Evolutionary conservation across 2,329 filamentous ascomycete species (phyloP), one percentile per base, ranked within the genome.

Genomic region (Penicillium sp.): DNA sequence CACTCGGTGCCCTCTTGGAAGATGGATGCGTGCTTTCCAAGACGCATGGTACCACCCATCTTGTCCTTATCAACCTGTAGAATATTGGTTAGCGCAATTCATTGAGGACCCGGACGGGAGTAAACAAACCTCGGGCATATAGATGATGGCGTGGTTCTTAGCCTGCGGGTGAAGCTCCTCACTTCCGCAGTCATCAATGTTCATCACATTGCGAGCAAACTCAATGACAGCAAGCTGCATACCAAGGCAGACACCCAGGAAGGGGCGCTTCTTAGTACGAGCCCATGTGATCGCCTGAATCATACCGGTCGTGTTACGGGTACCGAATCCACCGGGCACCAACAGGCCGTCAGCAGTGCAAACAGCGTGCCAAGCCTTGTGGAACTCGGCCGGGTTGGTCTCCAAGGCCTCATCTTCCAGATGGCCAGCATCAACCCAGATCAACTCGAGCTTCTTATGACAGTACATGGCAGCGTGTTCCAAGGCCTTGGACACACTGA

Each of bases 211-310:
- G 45, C 93, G 87, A 1, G 93, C 92, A 69, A 87, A 92, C 77
- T 98, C 93, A 68, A 97, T 90, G 51, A 97, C 92, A 22, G 94
- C 93, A 51, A 97, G 85, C 76, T 98, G 95, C 88, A 97, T 92
- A 59, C 93, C 93, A 25, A 97, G 82, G 75, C 94, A 97, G 65
- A 98, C 90, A 61, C 95, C 95, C 0, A 98, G 84, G 79, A 90
- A 97, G 1, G 93, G 93, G 3, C 86, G 86, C 64, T 89, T 88
- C 70, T 92, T 88, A 67, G 90, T 89, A 58, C 95, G 88, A 1
- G 94, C 93, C 89, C 91, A 97, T 65, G 88, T 89, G n/a, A 90
- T 89, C 3, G 90, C 91, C 58, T 87, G 82, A 71, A 98, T 89
- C 93, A 98, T 98, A 64, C 95, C 95, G 73, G 94, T 89, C 0